Conservation (phyloP, 148 eudicot genomes). For the Dianthus caryophyllus region DNA sequence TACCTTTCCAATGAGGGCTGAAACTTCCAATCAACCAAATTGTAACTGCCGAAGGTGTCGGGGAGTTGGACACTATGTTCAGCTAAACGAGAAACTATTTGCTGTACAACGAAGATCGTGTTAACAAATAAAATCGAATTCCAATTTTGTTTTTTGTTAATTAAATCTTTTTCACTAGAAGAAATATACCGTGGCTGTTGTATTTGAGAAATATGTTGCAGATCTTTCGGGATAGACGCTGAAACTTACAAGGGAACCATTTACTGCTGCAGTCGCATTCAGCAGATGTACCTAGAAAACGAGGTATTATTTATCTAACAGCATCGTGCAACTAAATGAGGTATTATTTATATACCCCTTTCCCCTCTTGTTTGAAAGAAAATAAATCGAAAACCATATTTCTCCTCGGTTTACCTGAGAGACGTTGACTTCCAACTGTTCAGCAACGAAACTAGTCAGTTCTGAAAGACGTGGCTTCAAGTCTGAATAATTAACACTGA, state of each 20-base stretch:
- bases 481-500: constrained; percentile 46
- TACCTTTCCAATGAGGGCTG: constrained; percentile 63
- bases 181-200: constrained; percentile 64
- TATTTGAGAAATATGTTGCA: constrained; percentile 49
- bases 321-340: not conserved
- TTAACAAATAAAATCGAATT: constrained; percentile 17
- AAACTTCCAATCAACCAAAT: constrained; percentile 50
- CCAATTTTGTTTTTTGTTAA: not conserved
- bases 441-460: constrained; percentile 51
- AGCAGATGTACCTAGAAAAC: constrained; percentile 58
- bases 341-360: too few relatives aligned
- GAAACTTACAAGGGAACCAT: constrained; percentile 59
- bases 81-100: constrained; percentile 56
- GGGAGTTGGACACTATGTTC: constrained; percentile 56
- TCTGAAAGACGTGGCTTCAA: constrained; percentile 65
- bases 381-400: not conserved
- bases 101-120: constrained; percentile 38
- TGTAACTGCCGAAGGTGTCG: constrained; percentile 55
- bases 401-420: constrained; percentile 56
- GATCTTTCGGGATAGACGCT: constrained; percentile 63
- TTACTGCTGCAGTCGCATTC: constrained; percentile 52
- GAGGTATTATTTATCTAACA: not conserved
- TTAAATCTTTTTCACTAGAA: constrained; percentile 17
- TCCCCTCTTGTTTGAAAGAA: not conserved
- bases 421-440: constrained; percentile 50